Evolutionary conservation across 345 rosid genomes (phyloP), one percentile per base, ranked within the genome.

Genomic region (Pelargonium nanum): DNA sequence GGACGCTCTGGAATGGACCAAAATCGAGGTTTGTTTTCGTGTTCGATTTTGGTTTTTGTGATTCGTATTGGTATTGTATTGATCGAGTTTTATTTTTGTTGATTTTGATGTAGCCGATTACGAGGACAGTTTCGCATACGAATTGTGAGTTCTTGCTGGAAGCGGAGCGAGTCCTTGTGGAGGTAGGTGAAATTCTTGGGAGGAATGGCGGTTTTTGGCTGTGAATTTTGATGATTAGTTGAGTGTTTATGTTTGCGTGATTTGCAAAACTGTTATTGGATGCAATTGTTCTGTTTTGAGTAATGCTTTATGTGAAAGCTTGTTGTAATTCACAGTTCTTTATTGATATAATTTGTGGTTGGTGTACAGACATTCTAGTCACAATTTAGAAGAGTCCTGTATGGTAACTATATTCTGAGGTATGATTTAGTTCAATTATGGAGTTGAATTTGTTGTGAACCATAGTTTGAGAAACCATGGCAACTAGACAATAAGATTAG

Each of bases 1-100:
- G 96, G 90, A 88, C 69, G 80, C 80, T 48, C 78, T 88, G 64
- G 98, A 85, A 67, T 91, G 96, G 96, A 80, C 81, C 68, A 75
- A 88, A 78, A 40, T 70, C 57, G 98, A 88, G 74, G 96, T 85
- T 19, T 25, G 19, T 24, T 26, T 61, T 22, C 24, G n/a, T 58
- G 51, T 56, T 1, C 10, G 17, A 2, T 10, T 60, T 17, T 6
- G 8, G 12, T 24, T 23, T 19, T 5, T 32, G 19, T 24, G 24
- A 57, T n/a, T 24, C n/a, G n/a, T 5, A 26, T 20, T 75, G 65
- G n/a, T 45, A 2, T 19, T 55, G 61, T 17, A 9, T 59, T 60
- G 55, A 51, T 24, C 45, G 15, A 19, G 12, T 56, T 59, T 61
- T 58, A 13, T 56, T 59, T 61, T 58, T 48, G 51, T 44, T 55